These are phyloP conservation scores for Achaetomium macrosporum DNA, from an alignment of 2,329 filamentous ascomycete species.

Conservation along the genomic window DNA sequence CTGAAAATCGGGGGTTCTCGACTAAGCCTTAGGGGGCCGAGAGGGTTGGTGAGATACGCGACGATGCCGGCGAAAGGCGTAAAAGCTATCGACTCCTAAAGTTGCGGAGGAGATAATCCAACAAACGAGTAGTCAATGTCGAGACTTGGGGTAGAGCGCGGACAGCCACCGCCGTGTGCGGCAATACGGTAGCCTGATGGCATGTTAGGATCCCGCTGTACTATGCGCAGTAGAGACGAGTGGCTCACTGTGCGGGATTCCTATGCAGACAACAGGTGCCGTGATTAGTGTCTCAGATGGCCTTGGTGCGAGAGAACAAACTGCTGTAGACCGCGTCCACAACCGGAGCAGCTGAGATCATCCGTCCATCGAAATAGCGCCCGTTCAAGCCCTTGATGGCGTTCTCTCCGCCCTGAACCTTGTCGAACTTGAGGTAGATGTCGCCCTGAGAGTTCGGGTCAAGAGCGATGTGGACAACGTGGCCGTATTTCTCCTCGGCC, in stretches of 20 bases:
- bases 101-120: neutral
- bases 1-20: slow-evolving; percentile 5
- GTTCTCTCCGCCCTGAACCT: slow-evolving; percentile 90
- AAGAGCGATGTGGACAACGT: slow-evolving; percentile 93
- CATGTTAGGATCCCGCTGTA: slow-evolving; percentile 1
- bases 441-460: slow-evolving; percentile 92
- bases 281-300: slow-evolving; percentile 63
- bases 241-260: slow-evolving; percentile 33
- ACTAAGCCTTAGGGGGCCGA: neutral
- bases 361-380: slow-evolving; percentile 86
- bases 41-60: neutral
- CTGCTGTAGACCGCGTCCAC: slow-evolving; percentile 99
- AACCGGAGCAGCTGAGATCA: slow-evolving; percentile 91
- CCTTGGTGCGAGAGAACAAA: slow-evolving; percentile 82
- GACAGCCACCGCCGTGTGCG: neutral
- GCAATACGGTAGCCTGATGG: neutral
- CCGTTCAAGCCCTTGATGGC: slow-evolving; percentile 97
- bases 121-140: neutral
- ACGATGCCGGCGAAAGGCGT: neutral
- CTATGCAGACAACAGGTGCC: slow-evolving; percentile 39
- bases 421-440: slow-evolving; percentile 97
- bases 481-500: slow-evolving; percentile 92
- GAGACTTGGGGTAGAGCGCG: neutral
- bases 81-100: neutral
- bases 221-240: neutral